Base-by-base conservation (phyloP, 2,329 filamentous ascomycete species). In the Aspergillus sp. region DNA sequence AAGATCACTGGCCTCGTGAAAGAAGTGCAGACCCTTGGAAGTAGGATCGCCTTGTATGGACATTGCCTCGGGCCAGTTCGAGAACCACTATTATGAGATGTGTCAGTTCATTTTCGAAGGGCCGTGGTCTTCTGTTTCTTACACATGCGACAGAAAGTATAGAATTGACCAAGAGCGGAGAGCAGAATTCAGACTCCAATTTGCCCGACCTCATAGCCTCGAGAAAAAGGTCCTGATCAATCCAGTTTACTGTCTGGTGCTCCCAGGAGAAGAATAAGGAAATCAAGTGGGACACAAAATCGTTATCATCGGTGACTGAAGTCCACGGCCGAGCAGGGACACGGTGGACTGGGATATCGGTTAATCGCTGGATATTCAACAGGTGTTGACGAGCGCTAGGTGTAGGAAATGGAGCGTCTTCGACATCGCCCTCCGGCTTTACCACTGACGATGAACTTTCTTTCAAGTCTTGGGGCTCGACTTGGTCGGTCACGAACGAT, bases 171-270 rank as follows among this genome's bases (percentile, higher is more conserved):
- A 73, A 56, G 9, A 71, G 62, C 1, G 71, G 66, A 16, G 71
- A 72, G 50, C 70, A 72, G 58, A 64, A 70, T 5, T 60, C 57
- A 1, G 65, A 66, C 5, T 52, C 57, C 16, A 64, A 14, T 26
- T 69, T 59, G 3, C 65, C 65, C 6, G 65, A 53, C 39, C 56
- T 58, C 71, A 75, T 72, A 51, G 65, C 71, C 22, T 62, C 50
- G 2, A 74, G 32, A 51, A 74, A 72, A 2, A 69, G 18, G 32
- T 69, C 65, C 11, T 66, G 61, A 56, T 71, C 66, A 26, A 73
- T 60, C 50, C 60, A 65, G 45, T 65, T 64, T 31, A 61, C 63
- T 14, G 58, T 65, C 3, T 62, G 55, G 18, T 66, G 62, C 6
- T 57, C 55, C 65, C 65, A 67, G 2, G 65, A 63, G 29, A 67